Evolutionary conservation across 345 rosid genomes (phyloP), one percentile per base, ranked within the genome.

Genomic region (Cardamine occulta): DNA sequence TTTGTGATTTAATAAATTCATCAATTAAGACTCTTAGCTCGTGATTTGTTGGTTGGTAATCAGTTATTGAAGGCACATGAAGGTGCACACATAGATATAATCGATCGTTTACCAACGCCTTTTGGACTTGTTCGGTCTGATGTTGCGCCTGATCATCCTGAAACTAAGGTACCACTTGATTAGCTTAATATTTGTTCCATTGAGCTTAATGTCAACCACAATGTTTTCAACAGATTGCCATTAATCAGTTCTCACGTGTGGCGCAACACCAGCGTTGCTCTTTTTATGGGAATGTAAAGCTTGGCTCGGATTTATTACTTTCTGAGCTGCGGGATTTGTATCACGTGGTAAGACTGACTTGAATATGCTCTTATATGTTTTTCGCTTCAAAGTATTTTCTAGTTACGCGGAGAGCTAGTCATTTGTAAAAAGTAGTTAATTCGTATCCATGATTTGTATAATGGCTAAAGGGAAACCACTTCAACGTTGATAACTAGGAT

Each of bases 111-210:
- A 73, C 97, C 97, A 0, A 90, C 94, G 14, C 99, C 97, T 1
- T 95, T 83, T 49, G 97, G 99, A 39, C 88, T 95, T 56, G 99
- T 95, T 11, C 89, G 97, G n/a, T 90, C 97, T 0, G 97, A 97
- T 4, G 97, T 95, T 15, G 99, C 99, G 0, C 99, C 94, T 31
- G 99, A 95, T 83, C 99, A 95, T 75, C 94, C 93, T 1, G 98
- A 92, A 66, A 95, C 99, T 7, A 95, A 92, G 97, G 98, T 88
- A 1, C 7, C 14, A 17, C 37, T 47, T 71, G 7, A 17, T 34
- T 23, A 17, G 24, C 59, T 19, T 18, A 4, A 4, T 31, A 11
- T 68, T 68, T 29, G 1, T 59, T 84, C 80, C 70, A 55, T 77
- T 89, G 85, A 82, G 78, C 80, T 82, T 78, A 80, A 78, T 83